Percentiles rank a stretch among this genome's conserved stretches.
phyloP scores from a whole-genome alignment of 768 basidiomycete genomes.

The Suillus lakei region DNA sequence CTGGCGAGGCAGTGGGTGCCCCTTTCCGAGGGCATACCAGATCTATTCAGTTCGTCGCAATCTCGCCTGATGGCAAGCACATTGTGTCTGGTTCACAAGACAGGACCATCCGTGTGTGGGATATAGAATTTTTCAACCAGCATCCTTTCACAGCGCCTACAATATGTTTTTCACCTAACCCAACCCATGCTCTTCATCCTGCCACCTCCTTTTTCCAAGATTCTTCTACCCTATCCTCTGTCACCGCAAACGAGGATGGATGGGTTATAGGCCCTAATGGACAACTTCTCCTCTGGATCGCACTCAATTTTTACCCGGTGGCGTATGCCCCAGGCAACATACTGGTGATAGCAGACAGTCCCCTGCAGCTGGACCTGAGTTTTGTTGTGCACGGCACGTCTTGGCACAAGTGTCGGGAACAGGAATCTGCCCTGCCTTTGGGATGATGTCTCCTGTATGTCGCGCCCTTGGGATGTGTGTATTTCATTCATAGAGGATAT shows the following conservation, averaged over 20 bases:
- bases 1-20: background rate
- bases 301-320: background rate
- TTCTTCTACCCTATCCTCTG: too few relatives aligned
- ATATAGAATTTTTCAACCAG: background rate
- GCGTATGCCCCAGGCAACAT: conserved; percentile 2
- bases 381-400: background rate
- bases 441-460: too few relatives aligned
- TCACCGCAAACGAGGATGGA: too few relatives aligned
- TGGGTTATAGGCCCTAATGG: background rate
- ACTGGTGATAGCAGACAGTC: background rate
- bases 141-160: too few relatives aligned
- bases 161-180: background rate
- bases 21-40: conserved; percentile 6
- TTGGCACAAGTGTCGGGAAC: background rate
- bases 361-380: background rate
- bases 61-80: conserved; percentile 13
- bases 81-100: background rate
- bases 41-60: conserved; percentile 13
- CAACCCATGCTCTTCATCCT: background rate
- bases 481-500: too few relatives aligned
- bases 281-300: background rate
- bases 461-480: too few relatives aligned
- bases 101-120: conserved; percentile 5
- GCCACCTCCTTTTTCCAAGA: background rate
- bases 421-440: too few relatives aligned